Evolutionary conservation across 2,329 filamentous ascomycete species (phyloP).

Genomic region (Pseudogymnoascus sp.): DNA sequence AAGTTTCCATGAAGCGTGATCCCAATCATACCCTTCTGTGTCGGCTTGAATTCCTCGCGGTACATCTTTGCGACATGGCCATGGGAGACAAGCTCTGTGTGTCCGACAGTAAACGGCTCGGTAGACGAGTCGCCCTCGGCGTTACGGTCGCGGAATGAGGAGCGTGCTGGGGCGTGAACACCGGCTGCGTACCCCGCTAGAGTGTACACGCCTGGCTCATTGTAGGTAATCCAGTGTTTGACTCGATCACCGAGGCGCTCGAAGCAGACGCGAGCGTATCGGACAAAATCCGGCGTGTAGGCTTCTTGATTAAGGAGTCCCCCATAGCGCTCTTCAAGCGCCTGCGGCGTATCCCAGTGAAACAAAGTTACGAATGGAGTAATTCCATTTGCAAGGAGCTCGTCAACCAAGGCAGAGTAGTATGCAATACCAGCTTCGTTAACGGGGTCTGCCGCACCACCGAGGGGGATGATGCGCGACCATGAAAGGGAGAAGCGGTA

Average conservation of each 20-base stretch:
- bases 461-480: constrained; percentile 55
- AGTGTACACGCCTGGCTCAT: constrained; percentile 80
- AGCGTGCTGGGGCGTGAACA: constrained; percentile 71
- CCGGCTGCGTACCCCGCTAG: constrained; percentile 75
- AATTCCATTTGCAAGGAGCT: background rate
- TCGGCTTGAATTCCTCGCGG: constrained; percentile 71
- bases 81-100: constrained; percentile 74
- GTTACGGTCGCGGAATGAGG: constrained; percentile 65
- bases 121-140: constrained; percentile 63
- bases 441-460: background rate
- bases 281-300: constrained; percentile 31
- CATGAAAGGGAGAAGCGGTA: constrained; percentile 61
- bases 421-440: constrained; percentile 6
- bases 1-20: constrained; percentile 83
- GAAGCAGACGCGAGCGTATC: constrained; percentile 32
- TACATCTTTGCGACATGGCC: constrained; percentile 75
- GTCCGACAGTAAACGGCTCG: constrained; percentile 77
- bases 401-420: background rate
- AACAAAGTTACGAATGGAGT: background rate
- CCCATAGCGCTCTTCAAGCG: constrained; percentile 32
- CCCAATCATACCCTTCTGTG: constrained; percentile 68
- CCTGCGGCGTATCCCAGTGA: constrained; percentile 25
- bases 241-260: constrained; percentile 32
- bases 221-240: constrained; percentile 86
- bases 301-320: constrained; percentile 31